Base-by-base conservation (phyloP, 179 eudicot genomes). In the Heliamphora pulchella region DNA sequence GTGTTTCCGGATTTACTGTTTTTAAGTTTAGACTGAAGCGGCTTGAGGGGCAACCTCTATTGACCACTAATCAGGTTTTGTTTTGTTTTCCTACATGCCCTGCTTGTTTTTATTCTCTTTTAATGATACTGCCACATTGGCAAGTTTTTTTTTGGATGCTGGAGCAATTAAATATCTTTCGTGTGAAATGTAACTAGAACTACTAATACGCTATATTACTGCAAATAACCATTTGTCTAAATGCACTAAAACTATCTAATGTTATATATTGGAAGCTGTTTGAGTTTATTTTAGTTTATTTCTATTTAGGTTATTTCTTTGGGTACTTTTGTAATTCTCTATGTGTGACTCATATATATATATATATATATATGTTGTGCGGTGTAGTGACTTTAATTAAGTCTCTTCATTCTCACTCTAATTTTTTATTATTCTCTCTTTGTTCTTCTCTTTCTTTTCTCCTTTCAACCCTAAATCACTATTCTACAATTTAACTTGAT, bases 1-100 rank as follows among this genome's bases (percentile, higher is more conserved):
- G 78, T 43, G 68, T 75, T 58, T 75, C 78, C 59, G 78, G 78
- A 58, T 75, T 75, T 62, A 75, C 68, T 59, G 68, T 75, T 59
- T 75, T 39, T 59, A 75, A 75, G 68, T 75, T 59, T 61, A 13
- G 41, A 11, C 59, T 75, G 68, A 75, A 75, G 66, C 67, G 78
- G 41, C 68, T 75, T 44, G 78, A 59, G 11, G 78, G 78, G 50
- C 78, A 75, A 59, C 78, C 78, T 75, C 39, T 17, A 43, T 53
- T 75, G 78, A 75, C 68, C 46, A 75, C 78, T 44, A 44, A n/a
- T 59, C 78, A 75, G 78, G 78, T 75, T 58, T 46, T 75, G 13
- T 31, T 7, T 65, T 51, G 10, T 4, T 39, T 74, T 31, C 50
- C 3, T 74, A 39, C 61, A 3, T 17, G 46, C 11, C 55, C 57